phyloP scores from a whole-genome alignment of 2,329 filamentous ascomycete genomes.

The Aspergillus puulaauensis region DNA sequence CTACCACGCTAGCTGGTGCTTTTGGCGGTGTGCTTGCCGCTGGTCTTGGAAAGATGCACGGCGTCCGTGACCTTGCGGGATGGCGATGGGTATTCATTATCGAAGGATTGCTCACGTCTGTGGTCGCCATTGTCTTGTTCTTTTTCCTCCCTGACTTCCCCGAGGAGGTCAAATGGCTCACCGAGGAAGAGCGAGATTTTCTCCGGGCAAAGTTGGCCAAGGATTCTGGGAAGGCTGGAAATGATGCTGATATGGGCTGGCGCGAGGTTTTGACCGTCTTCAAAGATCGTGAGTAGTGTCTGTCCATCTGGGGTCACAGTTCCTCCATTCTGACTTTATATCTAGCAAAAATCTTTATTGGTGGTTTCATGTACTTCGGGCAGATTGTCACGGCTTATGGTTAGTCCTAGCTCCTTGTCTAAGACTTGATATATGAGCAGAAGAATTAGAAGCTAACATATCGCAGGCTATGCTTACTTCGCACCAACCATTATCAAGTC shows the following conservation, averaged over 20 bases:
- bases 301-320: neutral
- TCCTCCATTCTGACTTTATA: slow-evolving; percentile 16
- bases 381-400: slow-evolving; percentile 75
- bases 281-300: slow-evolving; percentile 57
- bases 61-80: slow-evolving; percentile 56
- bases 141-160: slow-evolving; percentile 74
- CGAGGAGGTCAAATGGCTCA: slow-evolving; percentile 71
- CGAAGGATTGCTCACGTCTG: slow-evolving; percentile 63
- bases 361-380: slow-evolving; percentile 79
- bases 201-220: slow-evolving; percentile 64
- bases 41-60: slow-evolving; percentile 60
- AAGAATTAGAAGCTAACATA: slow-evolving; percentile 7
- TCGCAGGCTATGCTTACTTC: slow-evolving; percentile 68
- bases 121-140: slow-evolving; percentile 58
- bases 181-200: slow-evolving; percentile 66
- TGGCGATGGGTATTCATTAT: slow-evolving; percentile 58
- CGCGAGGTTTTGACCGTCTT: slow-evolving; percentile 63
- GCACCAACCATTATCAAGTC: slow-evolving; percentile 68
- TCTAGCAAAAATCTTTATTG: slow-evolving; percentile 64
- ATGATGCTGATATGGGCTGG: slow-evolving; percentile 60
- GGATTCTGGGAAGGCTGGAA: slow-evolving; percentile 68
- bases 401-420: slow-evolving; percentile 10
- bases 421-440: neutral
- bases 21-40: slow-evolving; percentile 63
- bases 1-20: slow-evolving; percentile 60